These are phyloP conservation scores for Sclerotinia subarctica DNA, from an alignment of 2,329 filamentous ascomycete species.

Conservation along the genomic window DNA sequence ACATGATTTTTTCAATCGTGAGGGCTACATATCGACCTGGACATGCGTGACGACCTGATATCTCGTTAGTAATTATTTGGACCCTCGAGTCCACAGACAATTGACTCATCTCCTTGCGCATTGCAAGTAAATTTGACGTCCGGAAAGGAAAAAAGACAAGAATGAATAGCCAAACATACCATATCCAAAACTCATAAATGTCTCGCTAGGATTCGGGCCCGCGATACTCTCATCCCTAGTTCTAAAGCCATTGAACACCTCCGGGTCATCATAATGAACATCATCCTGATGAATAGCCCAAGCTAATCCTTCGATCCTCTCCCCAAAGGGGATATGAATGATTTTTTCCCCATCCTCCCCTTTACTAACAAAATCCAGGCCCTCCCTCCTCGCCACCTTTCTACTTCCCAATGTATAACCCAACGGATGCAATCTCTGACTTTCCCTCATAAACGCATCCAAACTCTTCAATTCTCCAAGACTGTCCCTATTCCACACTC, in stretches of 20 bases:
- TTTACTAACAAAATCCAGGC: neutral
- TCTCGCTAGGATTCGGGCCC: slow-evolving; percentile 11
- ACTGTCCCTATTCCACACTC: slow-evolving; percentile 4
- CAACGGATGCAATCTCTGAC: slow-evolving; percentile 15
- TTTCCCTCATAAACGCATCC: slow-evolving; percentile 17
- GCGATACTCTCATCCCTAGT: neutral
- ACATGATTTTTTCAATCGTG: slow-evolving; percentile 11
- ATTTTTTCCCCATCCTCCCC: neutral
- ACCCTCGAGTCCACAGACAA: neutral
- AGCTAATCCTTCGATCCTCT: neutral
- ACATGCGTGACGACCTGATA: slow-evolving; percentile 9
- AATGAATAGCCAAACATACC: neutral
- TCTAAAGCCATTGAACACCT: slow-evolving; percentile 13
- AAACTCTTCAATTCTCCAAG: slow-evolving; percentile 5
- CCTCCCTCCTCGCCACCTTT: slow-evolving; percentile 10
- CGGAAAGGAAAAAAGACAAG: neutral
- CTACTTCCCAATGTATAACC: slow-evolving; percentile 15
- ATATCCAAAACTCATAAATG: slow-evolving; percentile 16
- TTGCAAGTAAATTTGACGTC: neutral
- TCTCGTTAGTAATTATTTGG: neutral
- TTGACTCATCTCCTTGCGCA: neutral
- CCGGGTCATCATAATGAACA: slow-evolving; percentile 1
- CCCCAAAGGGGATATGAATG: neutral
- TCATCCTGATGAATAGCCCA: slow-evolving; percentile 15
- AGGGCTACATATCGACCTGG: slow-evolving; percentile 7